Evolutionary conservation across 352 stramenopile genomes (phyloP).

Genomic region (Thraustochytrium striatum): DNA sequence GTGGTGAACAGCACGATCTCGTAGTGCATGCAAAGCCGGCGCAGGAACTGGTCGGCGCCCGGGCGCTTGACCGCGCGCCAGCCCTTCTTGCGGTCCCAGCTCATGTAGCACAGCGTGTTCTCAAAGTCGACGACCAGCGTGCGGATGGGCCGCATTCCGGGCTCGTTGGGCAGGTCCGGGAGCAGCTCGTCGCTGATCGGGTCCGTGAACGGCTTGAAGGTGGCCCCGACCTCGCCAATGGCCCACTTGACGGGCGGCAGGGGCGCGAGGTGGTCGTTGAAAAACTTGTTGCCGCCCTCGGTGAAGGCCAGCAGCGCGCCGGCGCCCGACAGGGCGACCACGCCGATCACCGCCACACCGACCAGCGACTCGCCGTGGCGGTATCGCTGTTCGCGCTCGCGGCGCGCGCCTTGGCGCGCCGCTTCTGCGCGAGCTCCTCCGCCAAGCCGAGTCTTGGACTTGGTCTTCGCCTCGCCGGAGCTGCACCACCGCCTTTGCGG

Average conservation of each 20-base stretch:
- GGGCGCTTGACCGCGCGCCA: constrained; percentile 73
- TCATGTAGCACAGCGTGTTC: constrained; percentile 70
- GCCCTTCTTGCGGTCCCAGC: constrained; percentile 71
- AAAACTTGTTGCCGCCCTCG: constrained; percentile 35
- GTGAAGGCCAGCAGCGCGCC: not conserved
- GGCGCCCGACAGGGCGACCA: not conserved
- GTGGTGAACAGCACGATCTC: constrained; percentile 77
- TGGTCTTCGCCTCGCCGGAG: not conserved
- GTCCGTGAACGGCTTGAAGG: constrained; percentile 59
- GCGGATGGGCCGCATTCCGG: constrained; percentile 66
- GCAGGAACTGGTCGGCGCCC: constrained; percentile 76
- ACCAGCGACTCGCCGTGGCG: not conserved
- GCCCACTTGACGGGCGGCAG: constrained; percentile 4
- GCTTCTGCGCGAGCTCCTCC: constrained; percentile 18
- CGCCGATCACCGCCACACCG: not conserved
- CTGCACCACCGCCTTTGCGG: not conserved
- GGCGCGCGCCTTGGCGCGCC: not conserved
- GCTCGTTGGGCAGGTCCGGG: constrained; percentile 66
- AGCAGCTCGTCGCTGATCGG: constrained; percentile 72
- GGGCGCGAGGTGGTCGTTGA: constrained; percentile 20
- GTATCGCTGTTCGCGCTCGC: not conserved
- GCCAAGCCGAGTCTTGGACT: not conserved
- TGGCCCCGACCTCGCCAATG: constrained; percentile 24
- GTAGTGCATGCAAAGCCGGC: constrained; percentile 76
- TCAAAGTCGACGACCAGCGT: constrained; percentile 80